A percentile compares a stretch with the other conserved stretches of the same genome.
Conservation (phyloP, 177 flowering plant species). For the Vitis hybrid region DNA sequence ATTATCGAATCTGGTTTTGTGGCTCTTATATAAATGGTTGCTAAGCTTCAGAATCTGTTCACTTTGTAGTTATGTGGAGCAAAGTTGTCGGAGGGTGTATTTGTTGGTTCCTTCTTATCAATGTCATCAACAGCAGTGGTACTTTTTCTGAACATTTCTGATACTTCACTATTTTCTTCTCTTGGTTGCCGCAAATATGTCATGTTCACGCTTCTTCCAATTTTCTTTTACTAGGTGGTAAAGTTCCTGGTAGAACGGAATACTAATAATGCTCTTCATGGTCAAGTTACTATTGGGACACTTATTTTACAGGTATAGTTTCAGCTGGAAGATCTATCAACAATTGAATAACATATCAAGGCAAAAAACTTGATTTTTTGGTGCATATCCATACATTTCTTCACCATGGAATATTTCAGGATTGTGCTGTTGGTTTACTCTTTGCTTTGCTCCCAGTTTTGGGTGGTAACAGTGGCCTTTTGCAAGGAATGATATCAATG, state of each 20-base stretch:
- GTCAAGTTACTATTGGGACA: slow-evolving; percentile 94
- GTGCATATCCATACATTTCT: neutral
- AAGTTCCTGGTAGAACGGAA: slow-evolving; percentile 79
- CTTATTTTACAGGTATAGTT: slow-evolving; percentile 83
- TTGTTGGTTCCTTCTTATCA: slow-evolving; percentile 85
- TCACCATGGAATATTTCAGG: slow-evolving; percentile 48
- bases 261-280: slow-evolving; percentile 67
- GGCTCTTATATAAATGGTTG: slow-evolving; percentile 3
- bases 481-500: slow-evolving; percentile 78
- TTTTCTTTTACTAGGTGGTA: slow-evolving; percentile 56
- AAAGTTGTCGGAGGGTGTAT: slow-evolving; percentile 85
- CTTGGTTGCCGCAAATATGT: neutral
- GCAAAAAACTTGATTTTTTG: neutral
- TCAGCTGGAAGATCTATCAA: neutral
- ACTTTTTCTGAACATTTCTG: slow-evolving; percentile 17
- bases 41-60: slow-evolving; percentile 10
- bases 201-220: slow-evolving; percentile 3
- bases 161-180: neutral
- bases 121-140: slow-evolving; percentile 99
- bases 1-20: neutral
- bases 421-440: slow-evolving; percentile 95
- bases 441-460: slow-evolving; percentile 97
- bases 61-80: slow-evolving; percentile 80
- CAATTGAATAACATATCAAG: too few species aligned
- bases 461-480: slow-evolving; percentile 84